Evolutionary conservation across 306 rosid species (phyloP).

Genomic region (Citrullus mucosospermus): DNA sequence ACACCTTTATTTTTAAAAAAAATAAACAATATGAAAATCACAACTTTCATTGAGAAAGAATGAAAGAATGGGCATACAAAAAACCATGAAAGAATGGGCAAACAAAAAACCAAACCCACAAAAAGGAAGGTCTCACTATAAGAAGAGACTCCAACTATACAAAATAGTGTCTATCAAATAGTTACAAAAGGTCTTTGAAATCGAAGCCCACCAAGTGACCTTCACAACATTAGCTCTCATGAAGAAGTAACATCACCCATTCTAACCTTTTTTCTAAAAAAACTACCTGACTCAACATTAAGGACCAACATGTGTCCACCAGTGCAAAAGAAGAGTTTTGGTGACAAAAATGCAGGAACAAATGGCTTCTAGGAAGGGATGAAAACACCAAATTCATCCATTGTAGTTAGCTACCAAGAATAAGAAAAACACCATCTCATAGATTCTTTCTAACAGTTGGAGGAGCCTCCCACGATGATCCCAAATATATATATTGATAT

Average conservation of each 20-base stretch:
- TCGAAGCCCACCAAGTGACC: too few species aligned
- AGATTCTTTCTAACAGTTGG: not conserved
- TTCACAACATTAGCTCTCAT: not conserved
- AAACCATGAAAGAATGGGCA: too few species aligned
- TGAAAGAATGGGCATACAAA: too few species aligned
- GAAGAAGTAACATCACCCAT: not conserved
- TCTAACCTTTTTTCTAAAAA: not conserved
- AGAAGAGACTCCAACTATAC: too few species aligned
- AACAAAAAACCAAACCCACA: too few species aligned
- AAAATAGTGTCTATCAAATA: too few species aligned
- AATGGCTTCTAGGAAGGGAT: not conserved
- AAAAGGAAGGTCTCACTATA: too few species aligned
- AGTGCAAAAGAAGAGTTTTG: not conserved
- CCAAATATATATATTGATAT: too few species aligned
- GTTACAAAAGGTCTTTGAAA: too few species aligned
- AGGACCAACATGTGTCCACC: not conserved
- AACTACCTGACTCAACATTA: not conserved
- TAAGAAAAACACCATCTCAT: not conserved
- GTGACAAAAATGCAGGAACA: not conserved
- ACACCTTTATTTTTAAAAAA: not conserved
- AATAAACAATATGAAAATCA: not conserved
- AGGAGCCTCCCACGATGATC: not conserved
- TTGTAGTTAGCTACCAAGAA: not conserved
- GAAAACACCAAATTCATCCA: not conserved
- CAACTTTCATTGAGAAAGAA: too few species aligned